A percentile compares a stretch with the other conserved stretches of the same genome.
Evolutionary conservation across 768 basidiomycete genomes (phyloP).

Genomic region (Leccinellum rugosiceps): DNA sequence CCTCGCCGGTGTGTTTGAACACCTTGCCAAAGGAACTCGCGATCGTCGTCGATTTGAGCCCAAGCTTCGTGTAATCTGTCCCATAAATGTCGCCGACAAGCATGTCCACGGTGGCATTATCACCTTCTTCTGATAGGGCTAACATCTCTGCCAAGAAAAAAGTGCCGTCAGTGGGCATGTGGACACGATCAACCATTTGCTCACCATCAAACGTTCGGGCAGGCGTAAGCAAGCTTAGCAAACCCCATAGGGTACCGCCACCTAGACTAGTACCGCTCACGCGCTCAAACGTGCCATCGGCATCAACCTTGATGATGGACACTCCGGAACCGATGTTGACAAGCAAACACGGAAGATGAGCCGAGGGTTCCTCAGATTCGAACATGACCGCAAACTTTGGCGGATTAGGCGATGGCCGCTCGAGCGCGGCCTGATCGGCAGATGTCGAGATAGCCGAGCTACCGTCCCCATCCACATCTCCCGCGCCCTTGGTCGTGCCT

Average conservation of each 20-base stretch:
- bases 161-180: neutral
- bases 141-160: slow-evolving; percentile 77
- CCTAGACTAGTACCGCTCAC: slow-evolving; percentile 96
- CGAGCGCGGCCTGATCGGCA: slow-evolving; percentile 38
- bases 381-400: slow-evolving; percentile 89
- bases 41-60: slow-evolving; percentile 96
- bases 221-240: slow-evolving; percentile 91
- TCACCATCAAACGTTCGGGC: slow-evolving; percentile 93
- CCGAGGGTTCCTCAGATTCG: slow-evolving; percentile 69
- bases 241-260: slow-evolving; percentile 96
- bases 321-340: slow-evolving; percentile 99
- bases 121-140: slow-evolving; percentile 86
- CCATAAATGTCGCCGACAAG: slow-evolving; percentile 99
- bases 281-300: slow-evolving; percentile 92
- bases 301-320: slow-evolving; percentile 95
- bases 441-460: slow-evolving; percentile 8
- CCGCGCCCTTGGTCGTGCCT: slow-evolving; percentile 10
- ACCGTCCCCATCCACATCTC: neutral
- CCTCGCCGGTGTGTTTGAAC: slow-evolving; percentile 76
- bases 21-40: slow-evolving; percentile 99
- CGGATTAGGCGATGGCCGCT: slow-evolving; percentile 87
- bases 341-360: slow-evolving; percentile 91
- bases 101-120: slow-evolving; percentile 96
- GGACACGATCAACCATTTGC: slow-evolving; percentile 31
- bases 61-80: slow-evolving; percentile 93